Percentiles rank a stretch among this genome's conserved stretches.
phyloP scores from a whole-genome alignment of 2,329 filamentous ascomycete species.

The Clonostachys solani region DNA sequence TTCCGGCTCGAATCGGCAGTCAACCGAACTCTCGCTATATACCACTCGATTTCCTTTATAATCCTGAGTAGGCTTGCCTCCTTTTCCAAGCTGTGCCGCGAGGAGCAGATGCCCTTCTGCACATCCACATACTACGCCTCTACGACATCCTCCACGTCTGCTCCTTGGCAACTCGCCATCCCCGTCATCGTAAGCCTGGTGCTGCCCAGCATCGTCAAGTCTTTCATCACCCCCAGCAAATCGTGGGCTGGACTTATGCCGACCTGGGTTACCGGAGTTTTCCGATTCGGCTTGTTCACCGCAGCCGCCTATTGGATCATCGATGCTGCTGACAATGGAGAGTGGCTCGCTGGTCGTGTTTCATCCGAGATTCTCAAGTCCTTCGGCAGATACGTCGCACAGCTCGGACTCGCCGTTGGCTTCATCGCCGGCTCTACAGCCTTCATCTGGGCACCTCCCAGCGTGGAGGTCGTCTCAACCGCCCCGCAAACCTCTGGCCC shows the following conservation, averaged over 20 bases:
- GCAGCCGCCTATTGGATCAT: slow-evolving; percentile 82
- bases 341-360: slow-evolving; percentile 62
- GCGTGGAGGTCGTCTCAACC: slow-evolving; percentile 64
- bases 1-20: slow-evolving; percentile 63
- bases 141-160: slow-evolving; percentile 84
- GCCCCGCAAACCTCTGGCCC: slow-evolving; percentile 20
- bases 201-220: slow-evolving; percentile 71
- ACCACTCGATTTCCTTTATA: slow-evolving; percentile 82
- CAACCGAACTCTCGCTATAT: slow-evolving; percentile 72
- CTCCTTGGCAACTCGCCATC: slow-evolving; percentile 81
- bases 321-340: slow-evolving; percentile 81
- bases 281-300: slow-evolving; percentile 72
- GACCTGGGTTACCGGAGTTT: slow-evolving; percentile 76
- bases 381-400: slow-evolving; percentile 72
- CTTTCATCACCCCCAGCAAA: slow-evolving; percentile 75
- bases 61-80: slow-evolving; percentile 76
- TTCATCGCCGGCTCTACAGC: slow-evolving; percentile 81
- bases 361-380: slow-evolving; percentile 65
- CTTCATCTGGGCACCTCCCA: slow-evolving; percentile 82
- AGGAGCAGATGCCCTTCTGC: slow-evolving; percentile 98
- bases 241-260: slow-evolving; percentile 86
- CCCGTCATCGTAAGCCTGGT: slow-evolving; percentile 69
- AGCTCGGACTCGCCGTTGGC: slow-evolving; percentile 73
- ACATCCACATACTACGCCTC: slow-evolving; percentile 94
- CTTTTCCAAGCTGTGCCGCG: slow-evolving; percentile 86